Base-by-base conservation (phyloP, 306 rosid genomes). In the Aeschynomene evenia region DNA sequence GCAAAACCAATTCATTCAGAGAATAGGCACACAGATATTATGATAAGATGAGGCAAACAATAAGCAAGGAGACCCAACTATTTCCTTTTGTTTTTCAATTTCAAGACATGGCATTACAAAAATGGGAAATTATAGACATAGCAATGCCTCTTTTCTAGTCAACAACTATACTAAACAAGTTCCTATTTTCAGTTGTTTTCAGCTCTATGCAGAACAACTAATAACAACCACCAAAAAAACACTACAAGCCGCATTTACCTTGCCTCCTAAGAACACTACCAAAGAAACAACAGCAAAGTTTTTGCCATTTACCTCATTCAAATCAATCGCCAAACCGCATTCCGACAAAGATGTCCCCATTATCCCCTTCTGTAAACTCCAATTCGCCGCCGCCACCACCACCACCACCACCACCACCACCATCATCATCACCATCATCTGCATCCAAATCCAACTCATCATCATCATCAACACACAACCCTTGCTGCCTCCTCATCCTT, bases 291-390 rank as follows among this genome's bases (percentile, higher is more conserved):
- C 7, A 76, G 9, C 29, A 5, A 53, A 63, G 29, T 13, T 10
- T 13, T 10, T 40, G 0, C 20, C 49, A 48, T 52, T 64, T 60
- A 79, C 69, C 80, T 40, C 60, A 24, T 43, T 45, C 5, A 4
- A 20, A 53, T 66, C 31, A 66, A 10, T 28, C 15, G 2, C 66
- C 8, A 11, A 12, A 72, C 56, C 53, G 16, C 21, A 82, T 43
- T 19, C 83, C 85, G 64, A 77, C 73, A 55, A 37, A 81, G 28
- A 74, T 58, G 76, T 81, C 51, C 8, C 51, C 97, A 70, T 40
- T 88, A 53, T 77, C 75, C 5, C 63, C 87, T 16, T 63, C 86
- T 1, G 73, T 67, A 57, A 51, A 75, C 77, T 80, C 79, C 85
- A 84, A 70, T 24, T 71, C 80, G 19, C 67, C 83, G n/a, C 51